A percentile compares a stretch with the other conserved stretches of the same genome.
Conservation (phyloP, 345 rosid genomes). For the Eucalyptus microcorys region DNA sequence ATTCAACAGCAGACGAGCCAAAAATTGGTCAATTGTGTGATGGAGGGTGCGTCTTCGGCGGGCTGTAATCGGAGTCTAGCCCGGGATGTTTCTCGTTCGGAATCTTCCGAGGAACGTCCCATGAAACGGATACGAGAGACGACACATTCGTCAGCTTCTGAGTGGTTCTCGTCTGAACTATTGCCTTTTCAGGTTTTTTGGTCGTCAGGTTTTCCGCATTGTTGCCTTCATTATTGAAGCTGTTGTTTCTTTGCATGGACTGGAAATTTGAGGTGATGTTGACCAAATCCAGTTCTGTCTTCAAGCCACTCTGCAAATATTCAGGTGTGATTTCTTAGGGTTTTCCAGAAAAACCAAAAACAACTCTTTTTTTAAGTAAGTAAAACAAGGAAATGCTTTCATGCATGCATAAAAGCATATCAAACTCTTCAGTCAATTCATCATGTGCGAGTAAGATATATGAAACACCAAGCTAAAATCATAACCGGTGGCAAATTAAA, state of each 20-base stretch:
- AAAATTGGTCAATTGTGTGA: not conserved
- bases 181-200: not conserved
- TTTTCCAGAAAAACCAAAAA: not conserved
- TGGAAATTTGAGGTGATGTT: not conserved
- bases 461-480: not conserved
- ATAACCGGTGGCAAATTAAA: not conserved
- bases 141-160: not conserved
- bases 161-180: not conserved
- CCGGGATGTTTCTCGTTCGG: not conserved
- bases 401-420: not conserved
- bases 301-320: not conserved
- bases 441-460: not conserved
- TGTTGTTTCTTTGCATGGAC: not conserved
- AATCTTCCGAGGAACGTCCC: not conserved
- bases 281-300: not conserved
- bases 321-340: not conserved
- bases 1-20: not conserved
- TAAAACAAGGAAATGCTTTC: not conserved
- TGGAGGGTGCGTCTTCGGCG: slow-evolving; percentile 8
- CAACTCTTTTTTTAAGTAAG: not conserved
- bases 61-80: not conserved
- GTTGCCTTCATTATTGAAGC: not conserved
- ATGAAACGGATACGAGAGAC: not conserved
- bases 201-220: not conserved
- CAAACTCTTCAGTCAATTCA: not conserved